Conservation (phyloP, 2,329 filamentous ascomycete genomes). For the Penicillium freii region DNA sequence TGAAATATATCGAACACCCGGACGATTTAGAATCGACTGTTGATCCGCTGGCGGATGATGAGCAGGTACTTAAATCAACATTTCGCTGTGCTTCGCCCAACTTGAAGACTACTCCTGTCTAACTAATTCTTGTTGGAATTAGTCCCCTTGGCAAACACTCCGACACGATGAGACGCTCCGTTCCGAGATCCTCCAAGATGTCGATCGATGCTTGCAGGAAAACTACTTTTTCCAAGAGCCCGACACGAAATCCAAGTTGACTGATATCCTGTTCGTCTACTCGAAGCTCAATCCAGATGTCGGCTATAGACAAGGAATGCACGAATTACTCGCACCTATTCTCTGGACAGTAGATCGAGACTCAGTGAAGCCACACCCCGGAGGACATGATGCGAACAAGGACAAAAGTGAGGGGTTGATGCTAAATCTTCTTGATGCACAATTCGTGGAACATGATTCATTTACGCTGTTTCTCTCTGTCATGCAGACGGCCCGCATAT, state of each 20-base stretch:
- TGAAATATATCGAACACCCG: conserved; percentile 80
- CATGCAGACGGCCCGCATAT: conserved; percentile 82
- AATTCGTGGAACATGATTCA: conserved; percentile 83
- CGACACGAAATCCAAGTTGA: conserved; percentile 72
- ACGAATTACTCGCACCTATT: conserved; percentile 88
- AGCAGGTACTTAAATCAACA: conserved; percentile 51
- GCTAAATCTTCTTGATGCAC: conserved; percentile 65
- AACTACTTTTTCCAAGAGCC: conserved; percentile 84
- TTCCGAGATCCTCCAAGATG: conserved; percentile 89
- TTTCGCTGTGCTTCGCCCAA: not conserved
- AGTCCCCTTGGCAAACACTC: conserved; percentile 90
- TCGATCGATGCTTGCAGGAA: conserved; percentile 85
- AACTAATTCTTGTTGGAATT: conserved; percentile 28
- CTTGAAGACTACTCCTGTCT: conserved; percentile 21
- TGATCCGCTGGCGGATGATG: conserved; percentile 85
- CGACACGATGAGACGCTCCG: conserved; percentile 80
- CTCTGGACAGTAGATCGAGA: conserved; percentile 81
- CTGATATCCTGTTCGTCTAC: conserved; percentile 90
- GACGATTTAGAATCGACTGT: conserved; percentile 71
- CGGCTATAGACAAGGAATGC: conserved; percentile 98
- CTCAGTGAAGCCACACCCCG: conserved; percentile 59
- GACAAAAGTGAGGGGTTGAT: conserved; percentile 52
- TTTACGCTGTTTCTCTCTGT: conserved; percentile 81
- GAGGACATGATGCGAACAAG: conserved; percentile 5
- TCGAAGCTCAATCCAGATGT: conserved; percentile 86